Evolutionary conservation across 2,329 filamentous ascomycete genomes (phyloP).

Genomic region (Penicillium freii): DNA sequence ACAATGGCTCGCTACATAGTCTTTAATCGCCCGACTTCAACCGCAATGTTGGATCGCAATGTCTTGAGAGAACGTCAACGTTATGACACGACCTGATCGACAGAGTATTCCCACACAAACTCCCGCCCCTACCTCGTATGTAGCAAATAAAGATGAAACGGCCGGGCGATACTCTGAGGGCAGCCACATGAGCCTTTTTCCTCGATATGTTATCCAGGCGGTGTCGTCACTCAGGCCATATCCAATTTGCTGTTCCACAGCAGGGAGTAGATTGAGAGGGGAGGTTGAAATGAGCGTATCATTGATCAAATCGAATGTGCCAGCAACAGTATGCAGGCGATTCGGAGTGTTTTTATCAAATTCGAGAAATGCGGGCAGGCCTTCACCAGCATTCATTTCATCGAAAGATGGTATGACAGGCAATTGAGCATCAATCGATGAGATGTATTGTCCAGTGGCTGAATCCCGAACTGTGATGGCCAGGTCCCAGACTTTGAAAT

Average conservation of each 20-base stretch:
- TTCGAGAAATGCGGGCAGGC: neutral
- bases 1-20: neutral
- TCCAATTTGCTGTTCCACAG: neutral
- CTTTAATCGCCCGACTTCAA: neutral
- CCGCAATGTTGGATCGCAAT: neutral
- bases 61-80: neutral
- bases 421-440: neutral
- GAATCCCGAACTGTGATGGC: neutral
- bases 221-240: neutral
- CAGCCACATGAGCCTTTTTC: neutral
- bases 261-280: neutral
- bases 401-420: too few relatives aligned
- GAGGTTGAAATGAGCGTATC: neutral
- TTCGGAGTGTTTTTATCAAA: neutral
- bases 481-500: neutral
- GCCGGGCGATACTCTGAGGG: neutral
- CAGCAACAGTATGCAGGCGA: neutral
- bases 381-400: too few relatives aligned
- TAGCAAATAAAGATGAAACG: neutral
- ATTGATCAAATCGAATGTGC: neutral
- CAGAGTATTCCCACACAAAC: neutral
- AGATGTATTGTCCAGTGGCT: neutral
- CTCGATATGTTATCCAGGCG: neutral
- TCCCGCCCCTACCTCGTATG: neutral
- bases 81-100: neutral